Percentiles rank a stretch among this genome's conserved stretches.
phyloP scores from a whole-genome alignment of 306 rosid genomes.

The Prunus salicina region DNA sequence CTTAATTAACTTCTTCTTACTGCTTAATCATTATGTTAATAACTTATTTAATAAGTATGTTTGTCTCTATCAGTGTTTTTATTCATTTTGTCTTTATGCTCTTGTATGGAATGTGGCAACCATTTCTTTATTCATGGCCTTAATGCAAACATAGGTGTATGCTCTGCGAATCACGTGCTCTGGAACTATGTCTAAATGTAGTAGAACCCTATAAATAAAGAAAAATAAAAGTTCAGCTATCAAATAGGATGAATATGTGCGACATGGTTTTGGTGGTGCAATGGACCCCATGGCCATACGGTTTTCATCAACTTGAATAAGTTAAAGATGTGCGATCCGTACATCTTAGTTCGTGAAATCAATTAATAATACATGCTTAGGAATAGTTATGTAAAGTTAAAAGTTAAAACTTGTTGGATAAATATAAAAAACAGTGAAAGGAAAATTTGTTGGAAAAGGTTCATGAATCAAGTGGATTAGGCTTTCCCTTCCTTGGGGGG shows the following conservation, averaged over 20 bases:
- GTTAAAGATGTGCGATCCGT: background rate
- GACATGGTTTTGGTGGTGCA: background rate
- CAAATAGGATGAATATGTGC: background rate
- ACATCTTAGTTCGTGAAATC: background rate
- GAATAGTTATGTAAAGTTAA: background rate
- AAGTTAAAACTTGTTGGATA: background rate
- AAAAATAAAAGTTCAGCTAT: background rate
- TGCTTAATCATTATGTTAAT: constrained; percentile 1
- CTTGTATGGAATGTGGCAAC: constrained; percentile 7
- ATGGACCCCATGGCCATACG: background rate
- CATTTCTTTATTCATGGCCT: background rate
- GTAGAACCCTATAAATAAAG: background rate
- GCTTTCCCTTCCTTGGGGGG: background rate
- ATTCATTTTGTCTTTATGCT: background rate
- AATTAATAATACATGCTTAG: no score
- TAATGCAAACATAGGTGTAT: background rate
- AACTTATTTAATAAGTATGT: background rate
- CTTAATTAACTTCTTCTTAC: background rate
- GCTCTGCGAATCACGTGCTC: background rate
- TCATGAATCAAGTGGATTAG: constrained; percentile 26
- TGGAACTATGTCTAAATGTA: background rate
- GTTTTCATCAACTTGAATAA: background rate
- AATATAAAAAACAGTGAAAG: background rate
- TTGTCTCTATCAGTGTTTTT: background rate
- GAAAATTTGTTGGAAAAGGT: background rate